These are phyloP conservation scores for Vitis hybrid DNA, from an alignment of 177 flowering plant species.

Conservation along the genomic window DNA sequence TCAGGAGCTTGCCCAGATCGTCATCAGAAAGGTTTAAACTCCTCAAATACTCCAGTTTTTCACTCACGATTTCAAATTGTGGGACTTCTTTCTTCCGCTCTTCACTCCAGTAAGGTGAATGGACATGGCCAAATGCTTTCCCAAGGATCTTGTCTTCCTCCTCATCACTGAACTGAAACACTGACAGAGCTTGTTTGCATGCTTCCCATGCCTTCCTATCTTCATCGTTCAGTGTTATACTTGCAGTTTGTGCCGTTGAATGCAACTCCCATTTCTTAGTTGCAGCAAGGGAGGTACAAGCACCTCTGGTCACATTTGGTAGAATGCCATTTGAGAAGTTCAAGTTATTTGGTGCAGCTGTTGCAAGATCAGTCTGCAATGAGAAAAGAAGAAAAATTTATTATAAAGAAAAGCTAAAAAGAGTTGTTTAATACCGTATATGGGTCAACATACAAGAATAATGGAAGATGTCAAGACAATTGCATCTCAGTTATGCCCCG, in stretches of 20 bases:
- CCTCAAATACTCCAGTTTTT: slow-evolving; percentile 57
- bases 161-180: slow-evolving; percentile 55
- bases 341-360: slow-evolving; percentile 25
- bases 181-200: slow-evolving; percentile 55
- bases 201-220: slow-evolving; percentile 68
- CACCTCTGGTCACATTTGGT: slow-evolving; percentile 14
- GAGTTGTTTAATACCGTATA: no score
- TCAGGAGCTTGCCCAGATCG: slow-evolving; percentile 76
- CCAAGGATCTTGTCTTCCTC: slow-evolving; percentile 70
- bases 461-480: no score
- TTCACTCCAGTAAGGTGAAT: slow-evolving; percentile 95
- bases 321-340: slow-evolving; percentile 13
- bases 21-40: slow-evolving; percentile 70
- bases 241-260: slow-evolving; percentile 41
- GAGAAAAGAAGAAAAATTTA: slow-evolving; percentile 2
- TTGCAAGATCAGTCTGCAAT: slow-evolving; percentile 37
- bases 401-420: neutral
- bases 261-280: slow-evolving; percentile 48
- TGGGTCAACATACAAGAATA: no score
- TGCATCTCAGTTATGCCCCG: no score
- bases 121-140: slow-evolving; percentile 86
- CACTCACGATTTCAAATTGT: slow-evolving; percentile 42
- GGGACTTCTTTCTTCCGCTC: slow-evolving; percentile 75
- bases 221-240: slow-evolving; percentile 40
- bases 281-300: slow-evolving; percentile 8